Conservation (phyloP, 164 flowering plant species). For the Stephania yunnanensis region DNA sequence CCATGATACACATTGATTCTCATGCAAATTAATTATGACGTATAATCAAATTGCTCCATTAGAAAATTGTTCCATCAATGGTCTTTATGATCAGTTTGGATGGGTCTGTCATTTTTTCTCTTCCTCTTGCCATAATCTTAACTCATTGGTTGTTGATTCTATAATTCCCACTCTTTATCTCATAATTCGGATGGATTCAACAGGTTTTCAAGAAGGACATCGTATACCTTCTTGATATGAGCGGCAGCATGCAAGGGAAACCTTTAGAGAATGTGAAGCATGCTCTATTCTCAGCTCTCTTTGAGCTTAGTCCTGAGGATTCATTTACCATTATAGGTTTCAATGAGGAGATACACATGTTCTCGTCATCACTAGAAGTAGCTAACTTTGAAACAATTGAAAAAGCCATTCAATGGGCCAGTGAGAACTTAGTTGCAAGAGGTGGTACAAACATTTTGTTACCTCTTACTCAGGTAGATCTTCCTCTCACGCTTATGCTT, state of each 20-base stretch:
- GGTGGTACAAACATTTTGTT: constrained; percentile 69
- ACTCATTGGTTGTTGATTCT: background rate
- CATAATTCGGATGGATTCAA: constrained; percentile 11
- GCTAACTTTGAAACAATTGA: constrained; percentile 61
- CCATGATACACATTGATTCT: background rate
- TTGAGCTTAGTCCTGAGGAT: constrained; percentile 56
- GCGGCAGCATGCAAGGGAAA: constrained; percentile 84
- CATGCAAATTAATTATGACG: background rate
- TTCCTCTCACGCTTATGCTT: background rate
- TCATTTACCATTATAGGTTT: constrained; percentile 77
- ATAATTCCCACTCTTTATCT: background rate
- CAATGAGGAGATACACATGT: constrained; percentile 47
- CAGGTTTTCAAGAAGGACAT: constrained; percentile 77
- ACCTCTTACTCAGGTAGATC: constrained; percentile 68
- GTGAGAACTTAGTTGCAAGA: constrained; percentile 45
- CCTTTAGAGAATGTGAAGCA: constrained; percentile 59
- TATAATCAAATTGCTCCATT: background rate
- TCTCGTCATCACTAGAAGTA: constrained; percentile 65
- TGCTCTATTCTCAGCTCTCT: constrained; percentile 49
- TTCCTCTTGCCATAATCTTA: background rate
- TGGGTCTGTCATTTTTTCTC: background rate
- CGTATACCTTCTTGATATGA: constrained; percentile 74
- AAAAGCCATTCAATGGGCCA: constrained; percentile 66
- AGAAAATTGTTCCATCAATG: background rate
- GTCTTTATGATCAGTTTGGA: background rate